Evolutionary conservation across 352 stramenopile genomes (phyloP).

Genomic region (Phytophthora tubulina): DNA sequence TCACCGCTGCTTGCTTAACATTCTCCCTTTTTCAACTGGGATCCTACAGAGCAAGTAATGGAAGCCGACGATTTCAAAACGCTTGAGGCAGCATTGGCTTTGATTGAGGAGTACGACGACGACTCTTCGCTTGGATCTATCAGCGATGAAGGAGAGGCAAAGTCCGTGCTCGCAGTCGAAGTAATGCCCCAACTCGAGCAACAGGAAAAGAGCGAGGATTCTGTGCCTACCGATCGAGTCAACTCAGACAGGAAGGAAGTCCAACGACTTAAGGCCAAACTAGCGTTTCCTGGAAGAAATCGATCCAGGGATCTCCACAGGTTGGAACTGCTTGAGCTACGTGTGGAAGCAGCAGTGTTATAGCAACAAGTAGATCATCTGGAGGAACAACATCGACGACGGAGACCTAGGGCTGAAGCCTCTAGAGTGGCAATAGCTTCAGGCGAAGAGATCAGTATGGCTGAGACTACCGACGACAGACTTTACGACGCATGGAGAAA

Average conservation of each 20-base stretch:
- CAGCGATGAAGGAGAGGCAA: not conserved
- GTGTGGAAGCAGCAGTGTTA: not conserved
- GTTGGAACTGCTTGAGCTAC: not conserved
- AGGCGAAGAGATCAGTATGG: not conserved
- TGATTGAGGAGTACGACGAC: conserved; percentile 3
- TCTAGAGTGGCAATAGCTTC: not conserved
- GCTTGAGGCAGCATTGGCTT: not conserved
- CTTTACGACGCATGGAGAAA: not conserved
- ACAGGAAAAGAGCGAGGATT: not conserved
- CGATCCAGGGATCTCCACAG: not conserved
- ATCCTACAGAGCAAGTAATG: not conserved
- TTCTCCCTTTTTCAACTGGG: not conserved
- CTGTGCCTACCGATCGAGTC: not conserved
- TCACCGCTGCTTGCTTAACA: too few relatives aligned
- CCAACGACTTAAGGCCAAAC: not conserved
- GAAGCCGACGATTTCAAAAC: not conserved
- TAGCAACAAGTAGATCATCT: not conserved
- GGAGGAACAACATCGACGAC: not conserved
- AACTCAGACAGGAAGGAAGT: not conserved
- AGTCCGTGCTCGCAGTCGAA: not conserved
- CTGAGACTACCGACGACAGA: not conserved
- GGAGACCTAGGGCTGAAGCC: not conserved
- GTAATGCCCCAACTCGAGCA: not conserved
- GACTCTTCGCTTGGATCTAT: not conserved
- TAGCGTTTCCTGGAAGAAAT: not conserved